Evolutionary conservation across 768 basidiomycete species (phyloP), one percentile per base, ranked within the genome.

Genomic region (Podaxis rugospora): DNA sequence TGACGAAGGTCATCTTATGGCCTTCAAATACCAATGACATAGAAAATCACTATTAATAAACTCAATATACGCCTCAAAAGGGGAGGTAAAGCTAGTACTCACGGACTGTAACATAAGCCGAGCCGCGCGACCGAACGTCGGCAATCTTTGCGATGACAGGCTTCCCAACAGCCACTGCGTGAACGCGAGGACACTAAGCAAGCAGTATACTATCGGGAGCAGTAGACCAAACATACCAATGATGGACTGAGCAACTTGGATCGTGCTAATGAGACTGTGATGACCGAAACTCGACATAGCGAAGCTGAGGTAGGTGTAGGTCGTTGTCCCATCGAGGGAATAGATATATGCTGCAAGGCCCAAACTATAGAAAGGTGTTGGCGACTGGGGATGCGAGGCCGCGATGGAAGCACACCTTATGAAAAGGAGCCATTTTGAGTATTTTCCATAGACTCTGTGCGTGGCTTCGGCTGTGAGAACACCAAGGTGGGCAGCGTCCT

Each of bases 331-430:
- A 62, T 91, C 90, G 32, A 92, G 77, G 0, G 89, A 89, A 70
- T 91, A 92, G 59, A 90, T 86, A 69, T 90, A 92, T 1, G 88
- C 83, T 0, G 88, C 86, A 0, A 89, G 80, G 13, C 78, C 88
- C 59, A 91, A 71, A 55, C 86, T 79, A 57, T 0, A 75, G 55
- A 37, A 51, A 23, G 46, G 46, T 42, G 60, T 54, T 3, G 57
- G 37, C 5, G 35, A 47, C 52, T 42, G 49, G 2, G 46, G 32
- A 5, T 10, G 55, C 51, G 14, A 44, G 62, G 32, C 10, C 51
- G 16, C 25, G 28, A 10, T 56, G 65, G 39, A 23, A 68, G 42
- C 73, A 54, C 57, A 87, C 88, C 85, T 79, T 44, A 83, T 70
- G 69, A 87, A 88, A 23, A 89, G 73, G 42, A 75, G 72, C 84